Conservation (phyloP, 2,329 filamentous ascomycete species). For the Trichoderma sp. region DNA sequence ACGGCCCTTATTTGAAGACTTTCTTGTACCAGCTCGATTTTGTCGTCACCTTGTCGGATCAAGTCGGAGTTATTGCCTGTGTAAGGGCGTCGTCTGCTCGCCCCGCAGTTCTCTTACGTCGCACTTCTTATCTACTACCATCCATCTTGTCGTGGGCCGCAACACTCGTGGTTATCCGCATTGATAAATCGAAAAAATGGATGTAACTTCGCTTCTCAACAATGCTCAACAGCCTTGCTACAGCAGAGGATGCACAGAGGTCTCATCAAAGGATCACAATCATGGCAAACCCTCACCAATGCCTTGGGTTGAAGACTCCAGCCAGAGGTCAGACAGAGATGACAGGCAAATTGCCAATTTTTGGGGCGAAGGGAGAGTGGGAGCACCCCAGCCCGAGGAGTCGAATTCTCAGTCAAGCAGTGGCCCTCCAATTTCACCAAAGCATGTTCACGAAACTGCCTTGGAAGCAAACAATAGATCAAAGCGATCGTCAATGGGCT, state of each 20-base stretch:
- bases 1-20: background rate
- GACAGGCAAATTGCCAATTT: conserved; percentile 37
- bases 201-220: conserved; percentile 44
- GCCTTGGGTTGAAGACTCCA: conserved; percentile 34
- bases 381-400: conserved; percentile 43
- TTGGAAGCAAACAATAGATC: conserved; percentile 25
- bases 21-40: background rate
- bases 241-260: conserved; percentile 15
- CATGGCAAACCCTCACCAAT: conserved; percentile 24
- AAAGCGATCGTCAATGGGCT: conserved; percentile 32
- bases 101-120: background rate
- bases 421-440: conserved; percentile 27
- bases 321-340: conserved; percentile 9
- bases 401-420: conserved; percentile 32
- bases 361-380: conserved; percentile 53
- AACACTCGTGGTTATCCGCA: background rate
- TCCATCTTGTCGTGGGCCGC: background rate
- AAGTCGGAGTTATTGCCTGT: background rate
- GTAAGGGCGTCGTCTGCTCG: background rate
- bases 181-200: conserved; percentile 32
- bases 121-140: background rate
- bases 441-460: conserved; percentile 26
- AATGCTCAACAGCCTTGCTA: conserved; percentile 28
- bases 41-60: background rate
- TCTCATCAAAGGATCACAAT: conserved; percentile 20